Evolutionary conservation across 441 rosid species (phyloP).

Genomic region (Arabidopsis lyrata): DNA sequence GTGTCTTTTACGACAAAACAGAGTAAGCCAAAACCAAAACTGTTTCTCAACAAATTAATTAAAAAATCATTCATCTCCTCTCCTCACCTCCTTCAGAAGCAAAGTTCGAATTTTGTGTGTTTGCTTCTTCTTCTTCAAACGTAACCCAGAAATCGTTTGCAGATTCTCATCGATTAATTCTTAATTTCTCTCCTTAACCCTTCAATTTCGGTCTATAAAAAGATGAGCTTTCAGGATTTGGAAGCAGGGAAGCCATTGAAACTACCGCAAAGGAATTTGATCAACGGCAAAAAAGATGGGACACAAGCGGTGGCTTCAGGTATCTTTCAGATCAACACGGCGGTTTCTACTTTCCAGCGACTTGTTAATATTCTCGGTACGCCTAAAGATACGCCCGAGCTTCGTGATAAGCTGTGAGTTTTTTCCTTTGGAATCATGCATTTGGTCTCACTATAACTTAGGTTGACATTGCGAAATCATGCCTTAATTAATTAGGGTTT

Average conservation of each 20-base stretch:
- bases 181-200: neutral
- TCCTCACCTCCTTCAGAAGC: constrained; percentile 6
- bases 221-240: constrained; percentile 93
- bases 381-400: constrained; percentile 90
- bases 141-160: constrained; percentile 17
- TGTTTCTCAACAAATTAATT: neutral
- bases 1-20: neutral
- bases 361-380: constrained; percentile 90
- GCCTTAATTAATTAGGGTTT: neutral
- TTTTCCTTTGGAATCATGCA: neutral
- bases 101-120: constrained; percentile 30
- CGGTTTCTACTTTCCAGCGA: constrained; percentile 82
- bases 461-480: neutral
- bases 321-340: constrained; percentile 91
- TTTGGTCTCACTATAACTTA: neutral
- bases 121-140: constrained; percentile 11
- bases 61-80: neutral
- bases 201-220: neutral
- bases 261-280: constrained; percentile 50
- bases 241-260: constrained; percentile 66
- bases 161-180: constrained; percentile 16
- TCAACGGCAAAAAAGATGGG: constrained; percentile 62
- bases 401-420: constrained; percentile 90
- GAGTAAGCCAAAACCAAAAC: neutral
- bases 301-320: constrained; percentile 93